A percentile compares a stretch with the other conserved stretches of the same genome.
These are phyloP conservation scores for Phytophthora niederhauseri DNA, from an alignment of 352 stramenopile species.

Conservation along the genomic window DNA sequence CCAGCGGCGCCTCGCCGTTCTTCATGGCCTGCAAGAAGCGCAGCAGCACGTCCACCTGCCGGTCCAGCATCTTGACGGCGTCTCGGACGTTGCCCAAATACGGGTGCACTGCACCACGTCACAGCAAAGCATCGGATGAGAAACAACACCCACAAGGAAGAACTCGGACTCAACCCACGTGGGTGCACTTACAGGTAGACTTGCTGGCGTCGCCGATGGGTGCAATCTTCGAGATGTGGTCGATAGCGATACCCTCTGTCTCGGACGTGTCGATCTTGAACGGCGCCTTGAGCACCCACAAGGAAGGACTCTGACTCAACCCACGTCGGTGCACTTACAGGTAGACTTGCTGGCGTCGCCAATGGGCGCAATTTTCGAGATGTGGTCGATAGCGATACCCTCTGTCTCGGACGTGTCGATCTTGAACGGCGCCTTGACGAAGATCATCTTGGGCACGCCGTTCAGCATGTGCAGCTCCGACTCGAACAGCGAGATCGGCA, in stretches of 20 bases:
- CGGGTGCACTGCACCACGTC: slow-evolving; percentile 58
- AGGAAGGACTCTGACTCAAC: neutral
- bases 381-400: slow-evolving; percentile 88
- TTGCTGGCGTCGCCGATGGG: slow-evolving; percentile 69
- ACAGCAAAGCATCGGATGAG: slow-evolving; percentile 19
- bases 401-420: slow-evolving; percentile 90
- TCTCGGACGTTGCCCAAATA: slow-evolving; percentile 84
- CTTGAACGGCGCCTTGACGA: slow-evolving; percentile 89
- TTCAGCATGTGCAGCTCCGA: slow-evolving; percentile 89
- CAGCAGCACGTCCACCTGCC: slow-evolving; percentile 79
- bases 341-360: slow-evolving; percentile 76
- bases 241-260: slow-evolving; percentile 86
- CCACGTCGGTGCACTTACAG: slow-evolving; percentile 39
- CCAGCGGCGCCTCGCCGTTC: slow-evolving; percentile 67
- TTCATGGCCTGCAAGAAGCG: slow-evolving; percentile 80
- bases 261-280: slow-evolving; percentile 91
- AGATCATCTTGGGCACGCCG: slow-evolving; percentile 88
- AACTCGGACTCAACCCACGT: neutral
- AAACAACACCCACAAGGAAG: slow-evolving; percentile 2
- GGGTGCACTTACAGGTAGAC: slow-evolving; percentile 62
- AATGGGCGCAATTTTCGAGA: slow-evolving; percentile 86
- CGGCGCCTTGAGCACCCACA: slow-evolving; percentile 79
- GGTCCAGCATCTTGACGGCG: slow-evolving; percentile 86
- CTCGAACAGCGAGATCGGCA: slow-evolving; percentile 88
- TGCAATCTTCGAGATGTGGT: slow-evolving; percentile 90